Base-by-base conservation (phyloP, 805 yeast species). In the Kuraishia hungarica region DNA sequence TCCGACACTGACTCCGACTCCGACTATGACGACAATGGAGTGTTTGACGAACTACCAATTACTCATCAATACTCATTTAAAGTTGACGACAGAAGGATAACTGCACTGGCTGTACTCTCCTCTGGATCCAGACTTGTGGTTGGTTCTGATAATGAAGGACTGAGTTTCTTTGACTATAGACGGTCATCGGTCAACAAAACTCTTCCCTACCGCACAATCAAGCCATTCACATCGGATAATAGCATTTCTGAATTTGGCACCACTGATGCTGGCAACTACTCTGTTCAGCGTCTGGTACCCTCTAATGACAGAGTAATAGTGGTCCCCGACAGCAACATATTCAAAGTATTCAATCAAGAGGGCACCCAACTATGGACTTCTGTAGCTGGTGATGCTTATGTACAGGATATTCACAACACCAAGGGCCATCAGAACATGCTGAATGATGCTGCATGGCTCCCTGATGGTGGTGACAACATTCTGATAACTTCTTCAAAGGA, bases 141-240 rank as follows among this genome's bases (percentile, higher is more conserved):
- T 1, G 60, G 67, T 1, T 63, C 71, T 2, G 54, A 57, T 26
- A 72, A 69, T 52, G 55, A 61, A 39, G 57, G 56, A 1, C 51
- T 73, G 20, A 60, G 64, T 47, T 55, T 64, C 17, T 73, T 65
- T 65, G 67, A 70, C 39, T 74, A 73, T 55, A 57, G 58, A 35
- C 64, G 70, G 7, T 63, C 74, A 64, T 66, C 67, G 28, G 54
- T 68, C 2, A 51, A 52, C 8, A 54, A 52, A 10, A 52, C 48
- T 2, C 19, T 49, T 5, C 65, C 68, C 5, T 53, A 55, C 1
- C 39, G 51, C 10, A 48, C 57, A 1, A 46, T 59, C 0, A 49
- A 56, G 1, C 60, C 60, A 10, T 59, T 57, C 50, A 43, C 49
- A 20, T 56, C 57, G 17, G 56, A 55, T 13, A 48, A 24, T 13